Evolutionary conservation across 2,329 filamentous ascomycete species (phyloP).

Genomic region (Fusarium keratoplasticum): DNA sequence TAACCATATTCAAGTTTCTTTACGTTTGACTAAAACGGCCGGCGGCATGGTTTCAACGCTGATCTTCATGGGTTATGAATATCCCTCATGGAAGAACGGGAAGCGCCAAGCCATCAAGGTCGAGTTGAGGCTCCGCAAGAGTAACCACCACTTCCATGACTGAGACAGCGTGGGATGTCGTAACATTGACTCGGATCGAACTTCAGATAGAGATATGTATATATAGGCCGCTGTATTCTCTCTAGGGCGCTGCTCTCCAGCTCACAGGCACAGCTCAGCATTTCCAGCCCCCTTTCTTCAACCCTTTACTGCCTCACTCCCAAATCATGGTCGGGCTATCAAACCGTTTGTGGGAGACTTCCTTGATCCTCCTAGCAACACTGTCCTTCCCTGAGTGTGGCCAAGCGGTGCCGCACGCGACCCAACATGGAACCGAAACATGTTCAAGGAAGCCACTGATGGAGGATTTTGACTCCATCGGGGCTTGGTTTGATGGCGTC

Average conservation of each 20-base stretch:
- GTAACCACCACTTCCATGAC: not conserved
- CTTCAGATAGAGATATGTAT: not conserved
- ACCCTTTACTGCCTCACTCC: not conserved
- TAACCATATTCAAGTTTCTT: not conserved
- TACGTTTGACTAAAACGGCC: not conserved
- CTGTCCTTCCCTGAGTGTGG: not conserved
- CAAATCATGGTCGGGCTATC: not conserved
- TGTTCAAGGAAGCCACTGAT: not conserved
- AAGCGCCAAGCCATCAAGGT: not conserved
- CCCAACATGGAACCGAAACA: not conserved
- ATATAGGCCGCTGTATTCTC: not conserved
- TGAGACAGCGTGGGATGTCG: not conserved
- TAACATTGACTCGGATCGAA: not conserved
- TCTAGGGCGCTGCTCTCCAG: not conserved
- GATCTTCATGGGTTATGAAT: not conserved
- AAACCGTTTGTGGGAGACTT: not conserved
- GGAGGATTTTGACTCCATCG: slow-evolving; percentile 12
- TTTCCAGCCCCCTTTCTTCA: not conserved
- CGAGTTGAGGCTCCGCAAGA: not conserved
- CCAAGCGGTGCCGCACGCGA: not conserved
- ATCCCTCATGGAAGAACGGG: not conserved
- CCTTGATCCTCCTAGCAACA: not conserved
- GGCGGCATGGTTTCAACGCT: not conserved
- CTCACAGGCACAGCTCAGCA: not conserved
- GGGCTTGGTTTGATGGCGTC: slow-evolving; percentile 21